Evolutionary conservation across 1,284 basidiomycete species (phyloP).

Genomic region (Malassezia nana): DNA sequence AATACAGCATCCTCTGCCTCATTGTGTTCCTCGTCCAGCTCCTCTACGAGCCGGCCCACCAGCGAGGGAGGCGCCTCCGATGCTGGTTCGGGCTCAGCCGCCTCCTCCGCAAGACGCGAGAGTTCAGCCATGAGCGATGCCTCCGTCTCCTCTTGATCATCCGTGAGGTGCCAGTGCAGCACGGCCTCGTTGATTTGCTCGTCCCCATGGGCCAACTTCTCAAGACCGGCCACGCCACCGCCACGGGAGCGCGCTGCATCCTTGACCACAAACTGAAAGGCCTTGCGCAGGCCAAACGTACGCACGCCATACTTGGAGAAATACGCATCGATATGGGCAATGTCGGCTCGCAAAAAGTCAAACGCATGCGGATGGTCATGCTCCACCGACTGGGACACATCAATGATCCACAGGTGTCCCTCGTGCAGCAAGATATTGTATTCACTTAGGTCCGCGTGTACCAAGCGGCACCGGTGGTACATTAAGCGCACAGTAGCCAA

Average conservation of each 20-base stretch:
- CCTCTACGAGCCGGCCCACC: background rate
- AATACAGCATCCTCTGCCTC: conserved; percentile 40
- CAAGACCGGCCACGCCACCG: conserved; percentile 30
- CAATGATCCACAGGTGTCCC: conserved; percentile 79
- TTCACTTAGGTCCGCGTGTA: conserved; percentile 94
- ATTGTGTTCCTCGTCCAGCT: background rate
- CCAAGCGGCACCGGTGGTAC: conserved; percentile 81
- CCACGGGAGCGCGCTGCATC: conserved; percentile 15
- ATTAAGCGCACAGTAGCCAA: conserved; percentile 70
- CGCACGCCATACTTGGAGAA: conserved; percentile 63
- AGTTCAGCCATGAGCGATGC: conserved; percentile 25
- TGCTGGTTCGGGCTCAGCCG: background rate
- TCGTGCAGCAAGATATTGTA: conserved; percentile 81
- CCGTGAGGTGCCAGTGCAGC: background rate
- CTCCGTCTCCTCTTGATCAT: conserved; percentile 26
- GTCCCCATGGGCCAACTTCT: conserved; percentile 20
- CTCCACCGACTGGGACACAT: conserved; percentile 96
- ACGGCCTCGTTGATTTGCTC: conserved; percentile 19
- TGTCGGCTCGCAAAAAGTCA: conserved; percentile 85
- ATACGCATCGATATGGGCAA: conserved; percentile 86
- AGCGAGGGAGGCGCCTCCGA: background rate
- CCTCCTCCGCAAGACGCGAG: conserved; percentile 17
- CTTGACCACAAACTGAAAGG: conserved; percentile 59
- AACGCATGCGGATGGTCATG: conserved; percentile 80
- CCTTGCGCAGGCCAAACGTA: conserved; percentile 68